Evolutionary conservation across 225 moss, liverwort and hornwort genomes (phyloP), one percentile per base, ranked within the genome.

Genomic region (Polytrichum commune): DNA sequence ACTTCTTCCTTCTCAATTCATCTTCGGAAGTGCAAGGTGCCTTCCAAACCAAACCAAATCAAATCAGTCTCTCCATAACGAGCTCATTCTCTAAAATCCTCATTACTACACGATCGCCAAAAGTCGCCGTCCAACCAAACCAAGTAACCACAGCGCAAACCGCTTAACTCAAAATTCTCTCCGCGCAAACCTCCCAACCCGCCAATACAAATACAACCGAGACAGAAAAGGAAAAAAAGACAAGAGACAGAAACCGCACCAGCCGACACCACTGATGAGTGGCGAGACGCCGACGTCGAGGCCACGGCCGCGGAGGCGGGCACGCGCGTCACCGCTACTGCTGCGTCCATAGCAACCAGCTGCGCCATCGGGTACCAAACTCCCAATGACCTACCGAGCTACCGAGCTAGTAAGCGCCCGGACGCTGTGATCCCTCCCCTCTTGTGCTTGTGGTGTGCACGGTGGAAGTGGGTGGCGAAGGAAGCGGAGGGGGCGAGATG

Each of bases 201-300:
- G 62, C 7, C 19, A 13, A 63, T 23, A 9, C 64, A 25, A 35
- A 55, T n/a, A 19, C 58, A 18, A 16, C 3, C 6, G 19, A 62
- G 16, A 62, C 16, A 54, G 7, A 63, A 0, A 1, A 7, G 9
- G 2, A 16, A 24, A 46, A 4, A 65, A 29, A 2, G 5, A 6
- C 23, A 70, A 46, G 53, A 18, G 1, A 18, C 24, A 38, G 60
- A 22, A 8, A 55, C 70, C 77, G 54, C 71, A 82, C 82, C 83
- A n/a, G 74, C 53, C 26, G 10, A 46, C 46, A 69, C 69, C 5
- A 72, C 62, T 26, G 73, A 71, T 26, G 73, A 71, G 5, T 67
- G 78, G 27, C 76, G 68, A 67, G 66, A 63, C 5, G 64, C 22
- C 5, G 76, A 54, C 10, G 76, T 46, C 9, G 80, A 64, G 54